A percentile compares a stretch with the other conserved stretches of the same genome.
Conservation (phyloP, 345 rosid species). For the Moricandia moricandioides region DNA sequence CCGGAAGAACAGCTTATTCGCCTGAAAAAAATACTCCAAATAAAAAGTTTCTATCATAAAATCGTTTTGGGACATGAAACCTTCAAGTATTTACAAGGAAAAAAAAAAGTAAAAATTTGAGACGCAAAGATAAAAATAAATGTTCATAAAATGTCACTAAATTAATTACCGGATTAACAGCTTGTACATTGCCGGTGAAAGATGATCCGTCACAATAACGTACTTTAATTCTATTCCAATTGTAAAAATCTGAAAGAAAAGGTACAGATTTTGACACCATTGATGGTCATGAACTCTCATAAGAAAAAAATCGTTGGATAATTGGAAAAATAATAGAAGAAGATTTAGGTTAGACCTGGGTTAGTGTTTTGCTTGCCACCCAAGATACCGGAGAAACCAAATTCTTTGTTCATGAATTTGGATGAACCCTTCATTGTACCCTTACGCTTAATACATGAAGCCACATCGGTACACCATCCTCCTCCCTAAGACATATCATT, state of each 20-base stretch:
- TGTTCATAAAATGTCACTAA: background rate
- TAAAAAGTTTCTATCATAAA: background rate
- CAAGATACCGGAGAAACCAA: constrained; percentile 83
- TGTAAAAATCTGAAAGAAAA: constrained; percentile 56
- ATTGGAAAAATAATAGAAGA: background rate
- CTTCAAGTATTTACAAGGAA: background rate
- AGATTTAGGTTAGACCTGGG: constrained; percentile 53
- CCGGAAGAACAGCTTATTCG: constrained; percentile 69
- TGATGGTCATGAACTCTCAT: background rate
- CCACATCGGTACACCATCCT: constrained; percentile 80
- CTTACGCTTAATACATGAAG: constrained; percentile 56
- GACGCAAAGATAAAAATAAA: background rate
- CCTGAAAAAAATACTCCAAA: constrained; percentile 45
- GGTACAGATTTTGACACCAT: background rate
- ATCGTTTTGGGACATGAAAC: background rate
- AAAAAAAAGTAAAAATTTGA: background rate
- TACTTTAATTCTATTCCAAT: constrained; percentile 88
- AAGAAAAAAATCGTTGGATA: background rate
- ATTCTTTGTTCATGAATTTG: constrained; percentile 51
- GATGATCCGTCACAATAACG: constrained; percentile 94
- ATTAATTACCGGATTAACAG: constrained; percentile 61
- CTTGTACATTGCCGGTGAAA: constrained; percentile 73
- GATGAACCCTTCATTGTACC: constrained; percentile 74
- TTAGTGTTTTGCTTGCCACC: constrained; percentile 55
- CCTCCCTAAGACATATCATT: constrained; percentile 60